Percentiles rank a stretch among this genome's conserved stretches.
Evolutionary conservation across 2,329 filamentous ascomycete genomes (phyloP).

Genomic region (Trichophyton verrucosum): DNA sequence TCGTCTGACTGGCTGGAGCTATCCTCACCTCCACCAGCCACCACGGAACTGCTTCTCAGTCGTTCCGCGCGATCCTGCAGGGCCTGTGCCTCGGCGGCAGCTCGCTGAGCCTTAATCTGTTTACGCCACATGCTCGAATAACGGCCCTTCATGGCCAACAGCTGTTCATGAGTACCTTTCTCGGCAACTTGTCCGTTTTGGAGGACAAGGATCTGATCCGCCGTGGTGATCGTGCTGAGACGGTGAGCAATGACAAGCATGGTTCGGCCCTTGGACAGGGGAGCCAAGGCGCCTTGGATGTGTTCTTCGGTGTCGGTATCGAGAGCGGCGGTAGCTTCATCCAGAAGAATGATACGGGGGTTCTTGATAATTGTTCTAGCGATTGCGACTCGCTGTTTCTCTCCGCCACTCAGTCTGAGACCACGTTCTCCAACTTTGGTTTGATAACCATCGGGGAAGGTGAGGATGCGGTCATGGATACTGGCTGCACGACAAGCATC

Average conservation of each 20-base stretch:
- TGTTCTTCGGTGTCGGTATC: slow-evolving; percentile 89
- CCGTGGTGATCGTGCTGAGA: slow-evolving; percentile 71
- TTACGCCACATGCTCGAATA: slow-evolving; percentile 84
- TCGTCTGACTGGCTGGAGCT: slow-evolving; percentile 40
- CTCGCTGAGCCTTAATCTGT: slow-evolving; percentile 66
- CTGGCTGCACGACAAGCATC: slow-evolving; percentile 74
- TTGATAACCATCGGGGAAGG: slow-evolving; percentile 75
- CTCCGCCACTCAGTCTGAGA: slow-evolving; percentile 72
- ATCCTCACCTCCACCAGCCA: slow-evolving; percentile 29
- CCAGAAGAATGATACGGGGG: slow-evolving; percentile 79
- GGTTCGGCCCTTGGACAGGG: slow-evolving; percentile 71
- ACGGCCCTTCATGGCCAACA: slow-evolving; percentile 56
- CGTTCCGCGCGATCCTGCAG: slow-evolving; percentile 33
- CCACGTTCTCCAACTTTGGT: slow-evolving; percentile 88
- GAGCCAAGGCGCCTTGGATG: slow-evolving; percentile 75
- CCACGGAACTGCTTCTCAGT: slow-evolving; percentile 30
- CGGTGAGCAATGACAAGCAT: slow-evolving; percentile 92
- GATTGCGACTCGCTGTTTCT: slow-evolving; percentile 89
- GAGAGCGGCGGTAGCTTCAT: slow-evolving; percentile 78
- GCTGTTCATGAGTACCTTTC: slow-evolving; percentile 63
- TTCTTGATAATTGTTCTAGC: slow-evolving; percentile 87
- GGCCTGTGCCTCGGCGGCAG: slow-evolving; percentile 47
- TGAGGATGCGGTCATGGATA: slow-evolving; percentile 84
- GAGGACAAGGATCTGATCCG: slow-evolving; percentile 72
- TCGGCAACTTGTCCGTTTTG: slow-evolving; percentile 66